Percentiles rank a stretch among this genome's conserved stretches.
These are phyloP conservation scores for Anthostomella pinea DNA, from an alignment of 2,329 filamentous ascomycete species.

Conservation along the genomic window DNA sequence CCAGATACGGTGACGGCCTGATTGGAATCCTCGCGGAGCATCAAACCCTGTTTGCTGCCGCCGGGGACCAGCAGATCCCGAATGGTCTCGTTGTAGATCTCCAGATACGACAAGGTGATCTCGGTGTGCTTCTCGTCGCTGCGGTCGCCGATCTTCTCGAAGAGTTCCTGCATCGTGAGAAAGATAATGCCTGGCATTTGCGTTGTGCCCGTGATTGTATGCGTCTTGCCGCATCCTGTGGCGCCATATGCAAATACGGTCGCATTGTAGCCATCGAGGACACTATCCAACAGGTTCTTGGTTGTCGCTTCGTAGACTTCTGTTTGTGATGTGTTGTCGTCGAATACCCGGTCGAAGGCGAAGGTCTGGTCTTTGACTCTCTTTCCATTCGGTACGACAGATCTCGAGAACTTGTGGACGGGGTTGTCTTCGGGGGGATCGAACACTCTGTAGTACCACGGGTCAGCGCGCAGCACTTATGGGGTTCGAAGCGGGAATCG, in stretches of 20 bases:
- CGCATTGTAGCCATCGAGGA: conserved; percentile 96
- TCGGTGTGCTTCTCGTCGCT: conserved; percentile 86
- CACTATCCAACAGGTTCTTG: conserved; percentile 83
- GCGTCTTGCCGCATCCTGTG: conserved; percentile 96
- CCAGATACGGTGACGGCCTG: conserved; percentile 89
- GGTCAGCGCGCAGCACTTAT: conserved; percentile 1
- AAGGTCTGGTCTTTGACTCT: conserved; percentile 97
- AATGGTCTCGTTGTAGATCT: conserved; percentile 99
- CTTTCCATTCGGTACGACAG: conserved; percentile 79
- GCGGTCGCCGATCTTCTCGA: conserved; percentile 89
- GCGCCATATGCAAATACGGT: conserved; percentile 98
- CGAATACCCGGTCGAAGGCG: conserved; percentile 93
- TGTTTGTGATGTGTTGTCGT: conserved; percentile 86
- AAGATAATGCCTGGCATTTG: conserved; percentile 98
- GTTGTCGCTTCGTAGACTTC: conserved; percentile 97
- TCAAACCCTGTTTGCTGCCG: conserved; percentile 77
- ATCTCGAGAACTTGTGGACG: conserved; percentile 81
- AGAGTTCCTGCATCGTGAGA: conserved; percentile 97
- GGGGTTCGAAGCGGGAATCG: conserved; percentile 34
- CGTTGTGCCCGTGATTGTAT: conserved; percentile 90
- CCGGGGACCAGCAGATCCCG: conserved; percentile 88
- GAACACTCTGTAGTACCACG: conserved; percentile 66
- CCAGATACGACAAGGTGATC: conserved; percentile 88
- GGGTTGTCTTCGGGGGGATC: conserved; percentile 95
- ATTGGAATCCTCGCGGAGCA: conserved; percentile 92